Evolutionary conservation across 2,329 filamentous ascomycete species (phyloP).

Genomic region (Ilyonectria sp.): DNA sequence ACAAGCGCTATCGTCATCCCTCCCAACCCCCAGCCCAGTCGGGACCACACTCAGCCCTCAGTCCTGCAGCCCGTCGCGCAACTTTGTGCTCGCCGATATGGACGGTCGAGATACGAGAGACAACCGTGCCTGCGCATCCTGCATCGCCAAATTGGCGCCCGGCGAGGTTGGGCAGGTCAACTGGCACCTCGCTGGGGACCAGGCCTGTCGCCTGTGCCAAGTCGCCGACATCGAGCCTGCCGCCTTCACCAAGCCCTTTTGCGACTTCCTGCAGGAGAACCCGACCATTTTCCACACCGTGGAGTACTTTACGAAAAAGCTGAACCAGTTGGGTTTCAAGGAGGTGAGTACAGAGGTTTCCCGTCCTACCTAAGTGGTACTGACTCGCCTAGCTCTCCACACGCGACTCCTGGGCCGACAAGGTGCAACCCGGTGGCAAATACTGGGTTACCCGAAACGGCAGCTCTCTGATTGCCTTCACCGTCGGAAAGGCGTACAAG

Average conservation of each 20-base stretch:
- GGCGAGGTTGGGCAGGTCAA: constrained; percentile 51
- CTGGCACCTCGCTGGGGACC: constrained; percentile 46
- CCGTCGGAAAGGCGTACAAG: constrained; percentile 84
- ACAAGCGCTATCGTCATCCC: constrained; percentile 51
- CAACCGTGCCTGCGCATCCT: constrained; percentile 56
- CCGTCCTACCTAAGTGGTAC: constrained; percentile 12
- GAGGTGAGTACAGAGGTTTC: constrained; percentile 64
- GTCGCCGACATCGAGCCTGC: constrained; percentile 65
- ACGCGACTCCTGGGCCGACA: constrained; percentile 81
- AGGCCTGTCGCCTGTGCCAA: constrained; percentile 56
- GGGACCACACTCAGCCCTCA: constrained; percentile 41
- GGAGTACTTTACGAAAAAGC: constrained; percentile 80
- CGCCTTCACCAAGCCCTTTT: constrained; percentile 86
- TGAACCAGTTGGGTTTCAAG: constrained; percentile 80
- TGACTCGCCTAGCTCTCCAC: constrained; percentile 73
- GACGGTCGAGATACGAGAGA: constrained; percentile 53
- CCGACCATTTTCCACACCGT: constrained; percentile 96
- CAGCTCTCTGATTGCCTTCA: constrained; percentile 88
- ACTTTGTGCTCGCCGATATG: constrained; percentile 66
- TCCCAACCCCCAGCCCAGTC: constrained; percentile 46
- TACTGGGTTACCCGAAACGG: constrained; percentile 92
- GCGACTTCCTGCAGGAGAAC: constrained; percentile 88
- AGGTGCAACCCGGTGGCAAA: constrained; percentile 84
- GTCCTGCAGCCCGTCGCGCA: constrained; percentile 47
- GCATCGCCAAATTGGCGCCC: constrained; percentile 54